Evolutionary conservation across 148 eudicot genomes (phyloP).

Genomic region (Vaccinium myrtillus): DNA sequence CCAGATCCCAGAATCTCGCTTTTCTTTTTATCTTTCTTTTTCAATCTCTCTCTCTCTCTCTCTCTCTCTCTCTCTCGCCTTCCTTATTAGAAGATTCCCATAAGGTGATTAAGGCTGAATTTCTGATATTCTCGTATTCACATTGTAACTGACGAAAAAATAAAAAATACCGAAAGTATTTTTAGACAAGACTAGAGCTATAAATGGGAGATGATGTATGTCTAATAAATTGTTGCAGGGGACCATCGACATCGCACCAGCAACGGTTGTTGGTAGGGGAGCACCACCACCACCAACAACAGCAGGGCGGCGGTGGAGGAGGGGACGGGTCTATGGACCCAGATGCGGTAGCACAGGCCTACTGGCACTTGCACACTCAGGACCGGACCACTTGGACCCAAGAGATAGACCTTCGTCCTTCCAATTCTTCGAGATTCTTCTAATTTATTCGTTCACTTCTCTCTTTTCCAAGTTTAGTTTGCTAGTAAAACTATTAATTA

Average conservation of each 20-base stretch:
- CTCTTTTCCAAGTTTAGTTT: neutral
- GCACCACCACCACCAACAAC: neutral
- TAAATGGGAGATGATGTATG: neutral
- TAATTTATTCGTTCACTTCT: neutral
- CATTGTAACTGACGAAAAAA: too few species aligned
- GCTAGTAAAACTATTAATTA: neutral
- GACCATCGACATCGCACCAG: constrained; percentile 20
- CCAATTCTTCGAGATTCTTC: neutral
- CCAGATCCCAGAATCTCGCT: constrained; percentile 3
- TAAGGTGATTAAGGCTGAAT: too few species aligned
- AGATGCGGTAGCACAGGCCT: constrained; percentile 68
- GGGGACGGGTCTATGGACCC: constrained; percentile 59
- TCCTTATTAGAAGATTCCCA: too few species aligned
- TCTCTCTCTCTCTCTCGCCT: too few species aligned
- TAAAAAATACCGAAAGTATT: too few species aligned
- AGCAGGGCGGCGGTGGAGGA: constrained; percentile 18
- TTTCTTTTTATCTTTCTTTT: neutral
- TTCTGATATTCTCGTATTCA: too few species aligned
- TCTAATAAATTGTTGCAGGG: constrained; percentile 29
- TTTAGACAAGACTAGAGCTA: too few species aligned
- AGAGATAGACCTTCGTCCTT: constrained; percentile 76
- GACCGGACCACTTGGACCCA: constrained; percentile 83
- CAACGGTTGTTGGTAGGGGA: constrained; percentile 29
- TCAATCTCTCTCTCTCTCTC: neutral
- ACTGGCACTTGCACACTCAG: constrained; percentile 77